phyloP scores from a whole-genome alignment of 2,329 filamentous ascomycete genomes.

The Trichoderma sp. region DNA sequence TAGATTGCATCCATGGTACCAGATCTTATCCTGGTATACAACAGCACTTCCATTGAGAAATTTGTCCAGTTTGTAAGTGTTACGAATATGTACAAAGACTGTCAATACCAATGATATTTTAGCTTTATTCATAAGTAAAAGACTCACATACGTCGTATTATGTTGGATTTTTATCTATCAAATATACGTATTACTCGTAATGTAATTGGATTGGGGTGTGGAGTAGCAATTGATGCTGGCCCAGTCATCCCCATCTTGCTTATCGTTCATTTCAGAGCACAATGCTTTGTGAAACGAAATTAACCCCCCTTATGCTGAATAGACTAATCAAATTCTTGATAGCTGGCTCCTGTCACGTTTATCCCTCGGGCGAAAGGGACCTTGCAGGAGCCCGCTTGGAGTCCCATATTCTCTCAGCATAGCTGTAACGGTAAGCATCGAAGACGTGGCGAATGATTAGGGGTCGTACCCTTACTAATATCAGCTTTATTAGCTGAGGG shows the following conservation, averaged over 20 bases:
- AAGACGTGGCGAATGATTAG: background rate
- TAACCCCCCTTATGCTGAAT: background rate
- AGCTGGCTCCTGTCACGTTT: background rate
- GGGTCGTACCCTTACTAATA: no score
- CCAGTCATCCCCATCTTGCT: background rate
- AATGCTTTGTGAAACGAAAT: background rate
- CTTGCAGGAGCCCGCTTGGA: background rate
- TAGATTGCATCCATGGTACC: no score
- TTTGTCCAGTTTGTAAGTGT: no score
- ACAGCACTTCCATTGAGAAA: no score
- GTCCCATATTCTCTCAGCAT: background rate
- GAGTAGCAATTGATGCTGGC: background rate
- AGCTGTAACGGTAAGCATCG: background rate
- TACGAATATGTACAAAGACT: rapidly evolving
- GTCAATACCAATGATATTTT: background rate
- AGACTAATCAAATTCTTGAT: background rate
- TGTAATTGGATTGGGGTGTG: background rate
- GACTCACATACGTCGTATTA: background rate
- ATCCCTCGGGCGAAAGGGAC: background rate
- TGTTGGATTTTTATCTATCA: no score
- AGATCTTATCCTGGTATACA: background rate
- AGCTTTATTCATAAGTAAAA: background rate
- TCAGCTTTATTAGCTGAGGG: background rate
- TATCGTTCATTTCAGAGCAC: background rate
- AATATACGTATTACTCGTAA: background rate